Base-by-base conservation (phyloP, 2,329 filamentous ascomycete species). In the Pezizomycotina sp. region DNA sequence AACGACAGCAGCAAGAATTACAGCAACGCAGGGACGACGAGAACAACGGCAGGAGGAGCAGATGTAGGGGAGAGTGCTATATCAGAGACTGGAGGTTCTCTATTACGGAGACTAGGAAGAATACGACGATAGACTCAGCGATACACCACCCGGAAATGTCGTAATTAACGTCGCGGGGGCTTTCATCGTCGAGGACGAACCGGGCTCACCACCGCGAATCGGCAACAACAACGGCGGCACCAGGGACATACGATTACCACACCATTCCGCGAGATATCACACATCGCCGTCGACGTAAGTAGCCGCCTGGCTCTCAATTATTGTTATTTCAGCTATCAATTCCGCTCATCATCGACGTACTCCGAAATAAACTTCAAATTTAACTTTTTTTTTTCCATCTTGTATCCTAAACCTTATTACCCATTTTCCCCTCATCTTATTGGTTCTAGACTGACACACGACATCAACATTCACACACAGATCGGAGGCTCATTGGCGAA, bases 401-500 rank as follows among this genome's bases (percentile, higher is more conserved):
- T n/a, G n/a, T 16, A 14, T 16, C 19, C 16, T 9, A 3, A n/a
- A n/a, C n/a, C 19, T 9, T 10, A 19, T 22, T 6, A 16, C 8
- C 16, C 22, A 4, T 12, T 19, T 5, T 21, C 13, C 7, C 19
- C 18, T 16, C 16, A 20, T 6, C 16, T 12, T 2, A 21, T 9
- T 14, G 20, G 21, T 13, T 13, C 12, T 12, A 19, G 7, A 3
- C n/a, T 10, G 19, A 16, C 19, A 26, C 15, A 27, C 5, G 10
- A n/a, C 10, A 27, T 10, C 12, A 32, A 9, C 18, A 10, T n/a
- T 10, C 4, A 9, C 10, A 19, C 22, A 30, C 56, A 92, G 80
- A 95, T 98, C 57, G 89, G 89, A 47, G 89, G 89, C 48, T 92
- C 84, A 10, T 66, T 98, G 21, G 84, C 83, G 48, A 98, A 98